Evolutionary conservation across 2,329 filamentous ascomycete genomes (phyloP), one percentile per base, ranked within the genome.

Genomic region (Ophiostoma perfectum): DNA sequence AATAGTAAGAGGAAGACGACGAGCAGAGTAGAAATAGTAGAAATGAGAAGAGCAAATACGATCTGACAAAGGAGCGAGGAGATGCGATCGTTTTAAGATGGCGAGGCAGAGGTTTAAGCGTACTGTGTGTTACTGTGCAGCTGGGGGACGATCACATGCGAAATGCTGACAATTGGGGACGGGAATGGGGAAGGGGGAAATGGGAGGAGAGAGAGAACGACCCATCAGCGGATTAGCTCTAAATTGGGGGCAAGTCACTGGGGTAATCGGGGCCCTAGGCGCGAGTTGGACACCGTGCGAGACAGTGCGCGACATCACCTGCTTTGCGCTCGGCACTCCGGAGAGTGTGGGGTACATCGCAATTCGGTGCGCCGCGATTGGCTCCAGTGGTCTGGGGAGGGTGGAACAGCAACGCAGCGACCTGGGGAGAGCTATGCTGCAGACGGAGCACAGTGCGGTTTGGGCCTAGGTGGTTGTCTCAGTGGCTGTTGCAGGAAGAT

Each of bases 281-380:
- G 49, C 7, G 52, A 38, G 55, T 18, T 16, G 18, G 55, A 45
- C 63, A 66, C 68, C 18, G 68, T 67, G n/a, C n/a, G 4, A 12
- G 4, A 66, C 64, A 47, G 47, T 63, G 58, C 39, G 39, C 62
- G 27, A 38, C 18, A 27, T 63, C 60, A 63, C 58, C 58, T 16
- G 18, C 41, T 16, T n/a, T 6, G 45, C 47, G 41, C 52, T 63
- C 52, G 63, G 63, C 66, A 52, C 60, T 39, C 49, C 45, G 52
- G 63, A 65, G 55, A 45, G 16, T 64, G 63, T 66, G 66, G 62
- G 66, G 66, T 38, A 42, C 45, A 65, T 65, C 44, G 67, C 69
- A 70, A 70, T 70, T 69, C 66, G 66, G 67, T 27, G 38, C 14
- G 42, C 27, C n/a, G 9, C 60, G 5, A 70, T 70, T 70, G 69